A percentile compares a stretch with the other conserved stretches of the same genome.
phyloP scores from a whole-genome alignment of 495 filamentous ascomycete species.

The Bombardia bombarda region DNA sequence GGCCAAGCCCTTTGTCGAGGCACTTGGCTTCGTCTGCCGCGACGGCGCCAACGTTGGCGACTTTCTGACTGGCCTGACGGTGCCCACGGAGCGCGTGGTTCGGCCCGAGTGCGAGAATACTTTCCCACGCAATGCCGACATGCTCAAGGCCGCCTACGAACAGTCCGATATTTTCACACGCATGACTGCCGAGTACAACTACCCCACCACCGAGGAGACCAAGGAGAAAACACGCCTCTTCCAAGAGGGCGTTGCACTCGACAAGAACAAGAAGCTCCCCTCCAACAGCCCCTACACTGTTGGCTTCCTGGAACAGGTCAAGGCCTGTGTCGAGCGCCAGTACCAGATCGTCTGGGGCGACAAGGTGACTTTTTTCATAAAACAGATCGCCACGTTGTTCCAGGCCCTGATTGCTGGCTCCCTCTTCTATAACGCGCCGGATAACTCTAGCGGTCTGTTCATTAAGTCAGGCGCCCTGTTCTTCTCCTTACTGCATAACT shows the following conservation, averaged over 20 bases:
- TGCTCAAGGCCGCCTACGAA: slow-evolving; percentile 32
- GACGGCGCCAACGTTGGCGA: slow-evolving; percentile 49
- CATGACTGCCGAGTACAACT: slow-evolving; percentile 42
- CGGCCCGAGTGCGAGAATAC: slow-evolving; percentile 23
- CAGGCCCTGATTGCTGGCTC: slow-evolving; percentile 70
- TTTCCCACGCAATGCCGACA: slow-evolving; percentile 40
- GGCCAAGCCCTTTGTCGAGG: slow-evolving; percentile 48
- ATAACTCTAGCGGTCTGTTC: slow-evolving; percentile 47
- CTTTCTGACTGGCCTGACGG: slow-evolving; percentile 44
- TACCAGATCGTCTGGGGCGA: slow-evolving; percentile 55
- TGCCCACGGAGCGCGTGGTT: slow-evolving; percentile 18
- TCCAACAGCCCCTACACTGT: slow-evolving; percentile 44
- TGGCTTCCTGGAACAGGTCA: slow-evolving; percentile 48
- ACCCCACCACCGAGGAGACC: slow-evolving; percentile 36
- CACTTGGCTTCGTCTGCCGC: slow-evolving; percentile 43
- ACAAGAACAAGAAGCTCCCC: slow-evolving; percentile 33
- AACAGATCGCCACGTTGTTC: slow-evolving; percentile 45
- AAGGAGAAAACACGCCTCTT: slow-evolving; percentile 41
- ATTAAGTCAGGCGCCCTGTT: slow-evolving; percentile 52
- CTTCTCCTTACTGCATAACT: slow-evolving; percentile 73
- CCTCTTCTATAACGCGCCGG: slow-evolving; percentile 63
- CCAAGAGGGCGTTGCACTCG: slow-evolving; percentile 35
- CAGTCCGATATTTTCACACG: slow-evolving; percentile 24
- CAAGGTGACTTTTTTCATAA: slow-evolving; percentile 50
- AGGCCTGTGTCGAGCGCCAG: slow-evolving; percentile 42